Evolutionary conservation across 257 asterid genomes (phyloP).

Genomic region (Lantana camara): DNA sequence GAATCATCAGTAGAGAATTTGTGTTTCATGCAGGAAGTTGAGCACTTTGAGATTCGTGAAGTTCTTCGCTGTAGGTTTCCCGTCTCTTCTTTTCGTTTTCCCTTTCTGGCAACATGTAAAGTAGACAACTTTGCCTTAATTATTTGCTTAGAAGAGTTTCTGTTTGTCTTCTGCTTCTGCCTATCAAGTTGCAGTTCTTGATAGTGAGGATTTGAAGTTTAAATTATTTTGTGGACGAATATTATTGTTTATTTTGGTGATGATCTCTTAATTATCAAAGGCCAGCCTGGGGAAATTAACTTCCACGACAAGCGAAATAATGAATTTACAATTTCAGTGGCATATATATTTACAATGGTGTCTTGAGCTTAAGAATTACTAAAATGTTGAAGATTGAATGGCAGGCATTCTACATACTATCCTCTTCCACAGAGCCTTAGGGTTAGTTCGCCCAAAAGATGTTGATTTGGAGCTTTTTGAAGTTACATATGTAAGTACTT

Average conservation of each 20-base stretch:
- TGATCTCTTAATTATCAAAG: too few relatives aligned
- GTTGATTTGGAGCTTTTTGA: constrained; percentile 84
- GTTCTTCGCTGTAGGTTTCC: constrained; percentile 83
- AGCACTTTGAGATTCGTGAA: constrained; percentile 90
- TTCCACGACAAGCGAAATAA: too few relatives aligned
- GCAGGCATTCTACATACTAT: too few relatives aligned
- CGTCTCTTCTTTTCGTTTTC: background rate
- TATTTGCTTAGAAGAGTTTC: too few relatives aligned
- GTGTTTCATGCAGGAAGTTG: constrained; percentile 69
- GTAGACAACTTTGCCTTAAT: too few relatives aligned
- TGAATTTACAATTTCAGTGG: background rate
- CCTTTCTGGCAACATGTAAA: background rate
- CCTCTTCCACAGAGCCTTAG: constrained; percentile 74
- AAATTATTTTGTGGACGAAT: too few relatives aligned
- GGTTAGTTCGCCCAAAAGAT: constrained; percentile 92
- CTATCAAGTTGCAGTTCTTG: too few relatives aligned
- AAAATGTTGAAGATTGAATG: background rate
- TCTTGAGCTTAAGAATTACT: constrained; percentile 24
- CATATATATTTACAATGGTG: background rate
- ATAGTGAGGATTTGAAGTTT: too few relatives aligned
- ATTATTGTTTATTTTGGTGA: too few relatives aligned
- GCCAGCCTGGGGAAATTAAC: too few relatives aligned
- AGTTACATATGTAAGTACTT: constrained; percentile 24
- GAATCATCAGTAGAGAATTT: constrained; percentile 6
- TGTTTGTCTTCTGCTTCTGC: too few relatives aligned